Evolutionary conservation across 1,284 basidiomycete genomes (phyloP).

Genomic region (Anthracocystis setariae): DNA sequence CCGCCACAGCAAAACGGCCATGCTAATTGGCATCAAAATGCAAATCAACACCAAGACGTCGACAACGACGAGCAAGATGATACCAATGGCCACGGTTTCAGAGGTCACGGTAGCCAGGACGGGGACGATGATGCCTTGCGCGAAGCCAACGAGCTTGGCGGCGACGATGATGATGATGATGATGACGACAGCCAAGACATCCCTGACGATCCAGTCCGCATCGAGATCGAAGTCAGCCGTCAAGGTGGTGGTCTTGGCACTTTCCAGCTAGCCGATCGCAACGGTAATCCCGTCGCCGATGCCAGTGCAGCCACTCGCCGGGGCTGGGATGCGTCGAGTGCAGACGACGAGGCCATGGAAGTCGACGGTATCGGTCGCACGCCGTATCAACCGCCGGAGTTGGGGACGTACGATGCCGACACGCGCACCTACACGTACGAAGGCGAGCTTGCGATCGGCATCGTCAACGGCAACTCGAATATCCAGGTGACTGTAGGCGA

Average conservation of each 20-base stretch:
- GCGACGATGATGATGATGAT: conserved; percentile 18
- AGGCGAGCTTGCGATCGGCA: conserved; percentile 21
- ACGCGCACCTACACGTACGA: conserved; percentile 32
- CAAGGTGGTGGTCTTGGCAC: conserved; percentile 20
- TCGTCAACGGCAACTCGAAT: conserved; percentile 17
- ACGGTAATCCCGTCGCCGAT: conserved; percentile 25
- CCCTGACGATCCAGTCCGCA: conserved; percentile 33
- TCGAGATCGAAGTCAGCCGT: conserved; percentile 35
- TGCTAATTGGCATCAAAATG: background rate
- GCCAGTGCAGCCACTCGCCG: background rate
- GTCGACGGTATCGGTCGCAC: conserved; percentile 9
- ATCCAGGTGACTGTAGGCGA: conserved; percentile 30
- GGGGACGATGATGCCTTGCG: conserved; percentile 35
- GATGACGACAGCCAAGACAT: conserved; percentile 9
- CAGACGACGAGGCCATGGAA: conserved; percentile 3
- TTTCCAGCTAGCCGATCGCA: conserved; percentile 38
- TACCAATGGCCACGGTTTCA: conserved; percentile 10
- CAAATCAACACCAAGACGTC: background rate
- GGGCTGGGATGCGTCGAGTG: conserved; percentile 24
- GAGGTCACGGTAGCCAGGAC: conserved; percentile 11
- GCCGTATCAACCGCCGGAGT: conserved; percentile 17
- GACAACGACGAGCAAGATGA: conserved; percentile 11
- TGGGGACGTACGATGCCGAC: conserved; percentile 26
- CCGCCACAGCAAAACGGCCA: background rate
- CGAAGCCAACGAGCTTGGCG: conserved; percentile 20